A percentile compares a stretch with the other conserved stretches of the same genome.
Evolutionary conservation across 306 rosid species (phyloP).

Genomic region (Sicyos baderoa): DNA sequence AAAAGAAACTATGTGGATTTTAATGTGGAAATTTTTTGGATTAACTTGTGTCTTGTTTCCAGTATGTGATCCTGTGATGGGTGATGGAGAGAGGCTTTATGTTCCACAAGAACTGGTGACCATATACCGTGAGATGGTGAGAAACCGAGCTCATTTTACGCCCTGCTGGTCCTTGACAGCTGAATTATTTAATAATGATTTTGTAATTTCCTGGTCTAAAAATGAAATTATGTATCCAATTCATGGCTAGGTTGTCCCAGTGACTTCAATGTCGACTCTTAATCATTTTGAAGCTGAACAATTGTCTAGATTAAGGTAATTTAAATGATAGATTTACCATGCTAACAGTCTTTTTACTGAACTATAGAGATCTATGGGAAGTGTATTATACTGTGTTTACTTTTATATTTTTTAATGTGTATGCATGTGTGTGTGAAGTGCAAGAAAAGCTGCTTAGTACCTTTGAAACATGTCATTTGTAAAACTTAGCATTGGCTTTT

Average conservation of each 20-base stretch:
- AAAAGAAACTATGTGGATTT: too few relatives aligned
- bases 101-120: slow-evolving; percentile 72
- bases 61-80: slow-evolving; percentile 99
- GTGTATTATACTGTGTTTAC: background rate
- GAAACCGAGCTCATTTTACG: background rate
- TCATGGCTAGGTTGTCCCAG: slow-evolving; percentile 69
- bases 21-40: background rate
- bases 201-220: background rate
- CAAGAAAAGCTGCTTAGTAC: background rate
- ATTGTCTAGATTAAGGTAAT: slow-evolving; percentile 41
- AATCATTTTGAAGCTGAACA: slow-evolving; percentile 97
- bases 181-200: background rate
- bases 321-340: slow-evolving; percentile 10
- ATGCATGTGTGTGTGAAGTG: background rate
- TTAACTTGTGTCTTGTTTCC: slow-evolving; percentile 16
- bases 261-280: slow-evolving; percentile 94
- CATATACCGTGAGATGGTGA: slow-evolving; percentile 86
- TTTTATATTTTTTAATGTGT: background rate
- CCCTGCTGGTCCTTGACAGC: too few relatives aligned
- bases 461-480: too few relatives aligned
- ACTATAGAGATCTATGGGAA: background rate
- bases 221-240: slow-evolving; percentile 14
- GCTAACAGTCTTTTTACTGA: slow-evolving; percentile 8
- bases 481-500: slow-evolving; percentile 14
- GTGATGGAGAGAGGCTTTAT: slow-evolving; percentile 92